Base-by-base conservation (phyloP, 176 grass and related monocot genomes). In the Triticum urartu region DNA sequence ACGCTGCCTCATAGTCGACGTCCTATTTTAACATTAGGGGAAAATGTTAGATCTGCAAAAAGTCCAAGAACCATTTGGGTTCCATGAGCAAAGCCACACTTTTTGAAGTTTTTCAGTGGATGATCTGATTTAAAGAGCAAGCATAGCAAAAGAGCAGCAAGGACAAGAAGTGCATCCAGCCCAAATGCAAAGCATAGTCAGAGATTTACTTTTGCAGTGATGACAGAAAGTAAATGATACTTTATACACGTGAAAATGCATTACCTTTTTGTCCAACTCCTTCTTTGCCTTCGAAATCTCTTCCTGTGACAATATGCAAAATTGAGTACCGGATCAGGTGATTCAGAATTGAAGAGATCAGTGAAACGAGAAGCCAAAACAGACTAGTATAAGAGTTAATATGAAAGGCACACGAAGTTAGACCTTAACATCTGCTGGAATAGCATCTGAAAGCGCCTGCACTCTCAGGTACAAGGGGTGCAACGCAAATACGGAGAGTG, bases 401-500 rank as follows among this genome's bases (percentile, higher is more conserved):
- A 82, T 28, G 68, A 79, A 30, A 87, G 30, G 36, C 11, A 43
- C 88, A 82, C 17, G 14, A 86, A 75, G 48, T 54, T 58, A 85
- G 21, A 95, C 94, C 97, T 92, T 96, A 87, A 99, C 72, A 71
- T 96, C 89, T 9, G 81, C 86, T 50, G 94, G 97, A 85, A 99
- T 91, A 77, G 90, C 71, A 79, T 91, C 85, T 81, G 97, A 99
- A 86, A 99, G 92, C 43, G 90, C 85, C 84, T 96, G 94, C 80
- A 99, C 94, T 81, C 97, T 94, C 87, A 99, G 88, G 77, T 99
- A 99, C 35, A 99, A 72, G 33, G 97, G 97, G 83, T 99, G 97
- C 81, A 99, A 72, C 0, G 97, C 92, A 91, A 96, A 94, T 66
- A 99, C 97, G 85, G 97, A 99, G 59, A 99, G 97, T 47, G 97